Evolutionary conservation across 1,139 yeast species (phyloP).

Genomic region (Kodamaea derodonti): DNA sequence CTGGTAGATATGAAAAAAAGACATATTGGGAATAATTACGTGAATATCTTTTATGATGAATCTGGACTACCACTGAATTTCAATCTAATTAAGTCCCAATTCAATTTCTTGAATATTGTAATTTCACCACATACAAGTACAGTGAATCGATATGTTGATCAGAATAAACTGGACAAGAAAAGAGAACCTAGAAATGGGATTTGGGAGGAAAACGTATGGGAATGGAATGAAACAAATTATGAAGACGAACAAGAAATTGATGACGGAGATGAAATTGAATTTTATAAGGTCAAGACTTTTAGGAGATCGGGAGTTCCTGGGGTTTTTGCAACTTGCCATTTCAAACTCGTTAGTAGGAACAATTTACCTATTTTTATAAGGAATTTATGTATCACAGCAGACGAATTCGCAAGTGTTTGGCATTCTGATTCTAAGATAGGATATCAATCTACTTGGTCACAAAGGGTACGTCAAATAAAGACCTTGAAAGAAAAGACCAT

Average conservation of each 20-base stretch:
- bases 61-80: slow-evolving; percentile 63
- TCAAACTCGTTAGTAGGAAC: slow-evolving; percentile 61
- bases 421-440: slow-evolving; percentile 47
- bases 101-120: slow-evolving; percentile 77
- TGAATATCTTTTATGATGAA: slow-evolving; percentile 77
- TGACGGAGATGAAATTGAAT: slow-evolving; percentile 15
- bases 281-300: slow-evolving; percentile 59
- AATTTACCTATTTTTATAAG: slow-evolving; percentile 63
- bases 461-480: slow-evolving; percentile 56
- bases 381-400: slow-evolving; percentile 61
- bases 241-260: slow-evolving; percentile 8
- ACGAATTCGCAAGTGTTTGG: slow-evolving; percentile 75
- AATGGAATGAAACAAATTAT: slow-evolving; percentile 4
- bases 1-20: slow-evolving; percentile 60
- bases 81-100: slow-evolving; percentile 71
- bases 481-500: slow-evolving; percentile 44
- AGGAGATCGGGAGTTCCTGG: slow-evolving; percentile 73
- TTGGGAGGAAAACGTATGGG: slow-evolving; percentile 3
- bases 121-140: slow-evolving; percentile 56
- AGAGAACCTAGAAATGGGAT: not conserved
- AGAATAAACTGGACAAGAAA: not conserved
- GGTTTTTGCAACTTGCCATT: slow-evolving; percentile 70
- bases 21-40: slow-evolving; percentile 84
- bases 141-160: slow-evolving; percentile 5
- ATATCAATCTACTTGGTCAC: slow-evolving; percentile 63